Base-by-base conservation (phyloP, 345 rosid genomes). In the Eucalyptus erythrocorys region DNA sequence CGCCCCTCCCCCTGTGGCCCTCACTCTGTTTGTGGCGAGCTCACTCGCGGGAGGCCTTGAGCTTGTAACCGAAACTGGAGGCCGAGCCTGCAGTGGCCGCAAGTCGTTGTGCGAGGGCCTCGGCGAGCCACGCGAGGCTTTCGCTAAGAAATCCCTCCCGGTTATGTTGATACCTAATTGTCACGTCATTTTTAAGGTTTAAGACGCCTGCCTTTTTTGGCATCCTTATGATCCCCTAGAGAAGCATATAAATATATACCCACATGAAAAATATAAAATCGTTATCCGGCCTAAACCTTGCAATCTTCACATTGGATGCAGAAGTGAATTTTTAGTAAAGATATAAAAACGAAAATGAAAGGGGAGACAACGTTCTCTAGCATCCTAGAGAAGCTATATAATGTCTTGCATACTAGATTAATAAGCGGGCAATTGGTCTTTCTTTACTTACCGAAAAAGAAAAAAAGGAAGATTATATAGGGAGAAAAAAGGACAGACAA, bases 241-340 rank as follows among this genome's bases (percentile, higher is more conserved):
- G 21, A n/a, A 64, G 76, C 40, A 64, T 64, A 61, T 13, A 27
- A 59, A 11, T 59, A 59, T 13, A 59, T 59, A 27, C 34, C n/a
- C 27, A 64, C 3, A 15, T 7, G 42, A 10, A 21, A 8, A 19
- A 21, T 76, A 5, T 34, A 34, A 68, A 68, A 34, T 68, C 13
- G 8, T 10, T 24, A 37, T 37, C 4, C 24, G 2, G 15, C 82
- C 3, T 40, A 76, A 71, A 76, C 1, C 8, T 0, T 2, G 2
- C 3, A 40, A 76, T 37, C 8, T 3, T 71, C 13, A 2, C 27
- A 76, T 37, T 19, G 3, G 47, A 76, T 37, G 26, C 3, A 5
- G 45, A 76, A 71, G 30, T 37, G 26, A 76, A 76, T 71, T 71
- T 68, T 71, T 34, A 11, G 24, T 71, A 71, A 71, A 37, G 22